Evolutionary conservation across 495 filamentous ascomycete species (phyloP).

Genomic region (Daldinia grandis): DNA sequence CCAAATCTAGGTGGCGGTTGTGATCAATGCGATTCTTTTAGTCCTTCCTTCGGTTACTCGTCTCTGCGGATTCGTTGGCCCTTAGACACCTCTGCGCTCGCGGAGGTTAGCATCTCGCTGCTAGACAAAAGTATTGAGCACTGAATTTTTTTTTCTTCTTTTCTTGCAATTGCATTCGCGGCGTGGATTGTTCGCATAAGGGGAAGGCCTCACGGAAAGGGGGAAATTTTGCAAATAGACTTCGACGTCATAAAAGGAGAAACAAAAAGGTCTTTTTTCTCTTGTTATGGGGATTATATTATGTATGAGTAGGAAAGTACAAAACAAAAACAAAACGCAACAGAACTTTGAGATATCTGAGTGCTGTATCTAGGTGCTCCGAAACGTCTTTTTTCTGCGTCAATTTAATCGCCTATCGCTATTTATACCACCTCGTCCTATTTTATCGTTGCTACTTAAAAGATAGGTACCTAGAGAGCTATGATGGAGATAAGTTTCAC

Average conservation of each 20-base stretch:
- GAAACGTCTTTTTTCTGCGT: not conserved
- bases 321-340: slow-evolving; percentile 27
- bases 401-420: not conserved
- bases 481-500: not conserved
- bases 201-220: slow-evolving; percentile 38
- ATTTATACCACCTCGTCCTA: not conserved
- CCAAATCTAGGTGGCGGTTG: slow-evolving; percentile 3
- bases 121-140: slow-evolving; percentile 44
- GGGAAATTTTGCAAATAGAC: slow-evolving; percentile 45
- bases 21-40: slow-evolving; percentile 9
- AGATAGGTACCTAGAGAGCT: not conserved
- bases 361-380: not conserved
- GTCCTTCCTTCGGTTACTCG: slow-evolving; percentile 6
- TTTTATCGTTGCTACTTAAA: not conserved
- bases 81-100: slow-evolving; percentile 3
- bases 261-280: slow-evolving; percentile 35
- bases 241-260: slow-evolving; percentile 42
- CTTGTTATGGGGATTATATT: slow-evolving; percentile 28
- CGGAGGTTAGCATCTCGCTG: slow-evolving; percentile 16
- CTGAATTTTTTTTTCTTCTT: slow-evolving; percentile 33
- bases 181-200: slow-evolving; percentile 43
- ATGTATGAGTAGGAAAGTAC: slow-evolving; percentile 39
- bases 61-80: slow-evolving; percentile 5
- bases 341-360: slow-evolving; percentile 16
- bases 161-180: slow-evolving; percentile 44